Base-by-base conservation (phyloP, 208 protist species). In the Phytomonas serpens region DNA sequence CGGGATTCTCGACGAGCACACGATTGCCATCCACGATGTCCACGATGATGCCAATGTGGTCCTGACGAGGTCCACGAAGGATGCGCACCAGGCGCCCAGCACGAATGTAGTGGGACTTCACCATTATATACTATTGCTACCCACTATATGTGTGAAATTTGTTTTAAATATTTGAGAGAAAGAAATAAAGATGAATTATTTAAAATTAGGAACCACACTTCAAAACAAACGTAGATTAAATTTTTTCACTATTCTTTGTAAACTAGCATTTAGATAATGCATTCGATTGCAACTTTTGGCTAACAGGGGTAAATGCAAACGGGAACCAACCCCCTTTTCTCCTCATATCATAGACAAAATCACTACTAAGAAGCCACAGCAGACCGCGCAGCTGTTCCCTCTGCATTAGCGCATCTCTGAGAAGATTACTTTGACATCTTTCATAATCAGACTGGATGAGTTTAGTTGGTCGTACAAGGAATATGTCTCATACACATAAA, bases 401-500 rank as follows among this genome's bases (percentile, higher is more conserved):
- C 7, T 67, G 63, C 23, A 6, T 19, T 71, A 90, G 14, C 78
- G 75, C 67, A 90, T 71, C 61, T 92, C 83, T 0, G 83, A 90
- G 65, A 96, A 96, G 19, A 87, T 82, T 27, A 96, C 79, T 70
- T 82, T 87, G 29, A 89, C 84, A 63, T 90, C 84, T 68, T 86
- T 93, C 88, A 96, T 93, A 6, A 96, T 68, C 52, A 96, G 73
- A 64, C 85, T 92, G 31, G 90, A 84, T 16, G 86, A 88, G 78
- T 85, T 88, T 33, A 96, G 74, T 52, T 89, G 78, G 65, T 96
- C 90, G 79, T 96, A 96, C 69, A 93, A 72, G 30, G 88, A 93
- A 78, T 93, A 96, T 13, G 88, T 96, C 76, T 96, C 90, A 74
- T 96, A 96, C 7, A 96, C 90, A 79, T 92, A 88, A 52, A 96